A percentile compares a stretch with the other conserved stretches of the same genome.
Evolutionary conservation across 139 green algal genomes (phyloP).

Genomic region (Chlamydomonas sp.): DNA sequence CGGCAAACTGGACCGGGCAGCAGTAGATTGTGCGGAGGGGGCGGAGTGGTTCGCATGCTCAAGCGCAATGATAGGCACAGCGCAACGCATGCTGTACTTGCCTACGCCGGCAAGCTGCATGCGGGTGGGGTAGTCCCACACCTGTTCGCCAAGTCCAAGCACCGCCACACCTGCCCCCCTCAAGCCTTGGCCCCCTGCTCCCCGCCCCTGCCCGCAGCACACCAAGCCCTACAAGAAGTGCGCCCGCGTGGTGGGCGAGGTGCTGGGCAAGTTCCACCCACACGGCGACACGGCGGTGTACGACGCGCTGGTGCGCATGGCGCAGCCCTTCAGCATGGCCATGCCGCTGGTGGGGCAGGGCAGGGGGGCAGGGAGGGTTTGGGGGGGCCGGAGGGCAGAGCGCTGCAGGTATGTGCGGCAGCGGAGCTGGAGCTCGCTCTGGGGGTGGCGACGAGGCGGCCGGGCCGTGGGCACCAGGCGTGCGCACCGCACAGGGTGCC

Average conservation of each 20-base stretch:
- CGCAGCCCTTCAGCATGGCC: constrained; percentile 89
- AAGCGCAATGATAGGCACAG: too few species aligned
- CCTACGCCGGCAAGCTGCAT: not conserved
- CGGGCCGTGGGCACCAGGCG: too few species aligned
- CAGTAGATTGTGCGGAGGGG: too few species aligned
- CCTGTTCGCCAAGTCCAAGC: too few species aligned
- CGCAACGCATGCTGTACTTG: too few species aligned
- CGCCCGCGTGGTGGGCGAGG: constrained; percentile 97
- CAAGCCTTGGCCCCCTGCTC: not conserved
- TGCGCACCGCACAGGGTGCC: too few species aligned
- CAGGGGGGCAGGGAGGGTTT: not conserved
- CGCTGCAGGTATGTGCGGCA: too few species aligned
- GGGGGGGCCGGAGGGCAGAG: not conserved
- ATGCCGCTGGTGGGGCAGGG: constrained; percentile 76
- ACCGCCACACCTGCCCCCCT: not conserved
- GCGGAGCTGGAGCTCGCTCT: too few species aligned
- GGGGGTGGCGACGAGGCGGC: too few species aligned
- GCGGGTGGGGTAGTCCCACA: not conserved
- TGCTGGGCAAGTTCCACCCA: constrained; percentile 98
- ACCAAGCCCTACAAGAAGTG: constrained; percentile 75
- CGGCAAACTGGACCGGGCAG: too few species aligned
- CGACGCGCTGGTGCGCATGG: constrained; percentile 94
- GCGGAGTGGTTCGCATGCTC: too few species aligned
- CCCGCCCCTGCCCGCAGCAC: constrained; percentile 10
- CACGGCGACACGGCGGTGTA: constrained; percentile 96